Evolutionary conservation across 139 green algal genomes (phyloP).

Genomic region (Tetradesmus lagerheimii): DNA sequence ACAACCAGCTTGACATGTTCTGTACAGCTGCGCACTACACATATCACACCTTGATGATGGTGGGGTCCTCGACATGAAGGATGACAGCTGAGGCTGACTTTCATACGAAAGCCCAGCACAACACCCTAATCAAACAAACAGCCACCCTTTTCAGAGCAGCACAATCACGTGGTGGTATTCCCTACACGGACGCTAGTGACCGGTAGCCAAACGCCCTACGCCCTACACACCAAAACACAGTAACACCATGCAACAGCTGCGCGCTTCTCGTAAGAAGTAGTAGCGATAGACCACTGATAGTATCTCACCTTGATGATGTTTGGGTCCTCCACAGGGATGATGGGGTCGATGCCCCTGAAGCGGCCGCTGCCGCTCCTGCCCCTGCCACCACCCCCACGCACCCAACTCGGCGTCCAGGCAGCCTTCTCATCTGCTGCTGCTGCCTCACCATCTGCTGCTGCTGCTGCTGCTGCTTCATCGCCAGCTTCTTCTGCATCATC

Average conservation of each 20-base stretch:
- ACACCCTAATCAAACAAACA: too few relatives aligned
- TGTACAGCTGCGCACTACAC: too few relatives aligned
- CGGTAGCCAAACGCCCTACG: too few relatives aligned
- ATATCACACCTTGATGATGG: slow-evolving; percentile 30
- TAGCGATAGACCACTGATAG: too few relatives aligned
- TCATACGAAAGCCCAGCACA: not conserved
- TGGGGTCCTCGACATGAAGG: slow-evolving; percentile 57
- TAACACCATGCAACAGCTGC: too few relatives aligned
- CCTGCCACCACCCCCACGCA: slow-evolving; percentile 55
- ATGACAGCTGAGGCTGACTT: slow-evolving; percentile 72
- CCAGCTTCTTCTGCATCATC: not conserved
- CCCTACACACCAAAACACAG: too few relatives aligned
- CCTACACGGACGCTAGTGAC: too few relatives aligned
- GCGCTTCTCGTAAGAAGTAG: too few relatives aligned
- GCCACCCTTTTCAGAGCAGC: too few relatives aligned
- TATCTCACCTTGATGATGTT: slow-evolving; percentile 39
- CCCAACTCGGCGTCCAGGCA: slow-evolving; percentile 18
- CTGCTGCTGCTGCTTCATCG: not conserved
- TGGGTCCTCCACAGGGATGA: slow-evolving; percentile 63
- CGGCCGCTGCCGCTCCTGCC: slow-evolving; percentile 47
- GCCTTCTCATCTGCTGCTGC: slow-evolving; percentile 3
- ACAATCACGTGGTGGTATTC: too few relatives aligned
- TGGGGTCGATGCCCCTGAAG: slow-evolving; percentile 58
- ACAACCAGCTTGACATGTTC: too few relatives aligned
- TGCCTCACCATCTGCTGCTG: not conserved